Conservation (phyloP, 164 flowering plant genomes). For the Umbellularia californica region DNA sequence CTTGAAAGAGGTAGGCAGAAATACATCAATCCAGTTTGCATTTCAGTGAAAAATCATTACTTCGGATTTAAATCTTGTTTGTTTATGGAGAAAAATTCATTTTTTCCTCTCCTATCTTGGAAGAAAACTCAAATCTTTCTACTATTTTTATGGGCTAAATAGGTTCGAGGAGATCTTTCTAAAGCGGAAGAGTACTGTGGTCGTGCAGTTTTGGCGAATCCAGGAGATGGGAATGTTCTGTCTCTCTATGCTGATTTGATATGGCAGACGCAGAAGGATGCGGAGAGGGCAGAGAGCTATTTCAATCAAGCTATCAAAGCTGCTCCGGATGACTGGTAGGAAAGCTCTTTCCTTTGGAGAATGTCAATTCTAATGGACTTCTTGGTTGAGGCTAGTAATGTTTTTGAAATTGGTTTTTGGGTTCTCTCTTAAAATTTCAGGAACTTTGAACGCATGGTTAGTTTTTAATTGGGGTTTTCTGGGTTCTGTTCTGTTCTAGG, state of each 20-base stretch:
- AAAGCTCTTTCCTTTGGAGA: too few relatives aligned
- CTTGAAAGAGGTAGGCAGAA: constrained; percentile 48
- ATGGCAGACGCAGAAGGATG: constrained; percentile 65
- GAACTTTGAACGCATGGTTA: too few relatives aligned
- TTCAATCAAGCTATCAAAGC: constrained; percentile 82
- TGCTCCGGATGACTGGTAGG: constrained; percentile 78
- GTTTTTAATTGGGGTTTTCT: too few relatives aligned
- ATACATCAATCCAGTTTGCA: background rate
- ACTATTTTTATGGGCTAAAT: constrained; percentile 1
- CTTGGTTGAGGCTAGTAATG: too few relatives aligned
- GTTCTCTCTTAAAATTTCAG: too few relatives aligned
- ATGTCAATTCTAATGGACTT: too few relatives aligned
- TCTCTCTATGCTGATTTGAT: constrained; percentile 71
- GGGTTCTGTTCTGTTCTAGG: too few relatives aligned
- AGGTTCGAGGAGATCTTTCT: constrained; percentile 62
- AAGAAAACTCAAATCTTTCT: background rate
- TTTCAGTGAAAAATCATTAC: background rate
- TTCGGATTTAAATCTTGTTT: background rate
- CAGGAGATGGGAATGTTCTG: constrained; percentile 57
- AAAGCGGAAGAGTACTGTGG: constrained; percentile 87
- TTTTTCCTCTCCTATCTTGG: background rate
- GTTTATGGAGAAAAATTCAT: too few relatives aligned
- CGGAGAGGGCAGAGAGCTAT: constrained; percentile 58
- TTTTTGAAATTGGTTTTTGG: too few relatives aligned
- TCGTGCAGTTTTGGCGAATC: constrained; percentile 71